phyloP scores from a whole-genome alignment of 139 green algal species.

The Closterium sp. region DNA sequence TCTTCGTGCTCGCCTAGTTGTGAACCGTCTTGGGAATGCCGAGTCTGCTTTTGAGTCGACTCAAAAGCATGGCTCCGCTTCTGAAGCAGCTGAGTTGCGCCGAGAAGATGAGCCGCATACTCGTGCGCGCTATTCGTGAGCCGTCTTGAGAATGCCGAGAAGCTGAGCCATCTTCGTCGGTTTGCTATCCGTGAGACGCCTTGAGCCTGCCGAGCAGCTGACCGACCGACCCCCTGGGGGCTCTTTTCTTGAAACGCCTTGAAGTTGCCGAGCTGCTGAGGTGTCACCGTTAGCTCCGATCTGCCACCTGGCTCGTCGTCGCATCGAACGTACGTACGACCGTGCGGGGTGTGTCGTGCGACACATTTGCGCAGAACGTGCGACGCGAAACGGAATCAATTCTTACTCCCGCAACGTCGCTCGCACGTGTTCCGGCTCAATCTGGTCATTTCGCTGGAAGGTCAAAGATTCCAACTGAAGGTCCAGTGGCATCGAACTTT shows the following conservation, averaged over 20 bases:
- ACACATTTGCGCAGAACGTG: background rate
- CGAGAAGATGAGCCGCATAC: no score
- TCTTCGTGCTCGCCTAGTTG: background rate
- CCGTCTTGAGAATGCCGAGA: background rate
- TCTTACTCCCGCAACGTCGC: background rate
- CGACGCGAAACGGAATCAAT: background rate
- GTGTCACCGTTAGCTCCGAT: background rate
- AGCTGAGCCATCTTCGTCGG: background rate
- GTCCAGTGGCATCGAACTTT: background rate
- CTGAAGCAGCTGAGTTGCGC: no score
- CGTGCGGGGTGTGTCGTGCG: background rate
- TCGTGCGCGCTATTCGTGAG: background rate
- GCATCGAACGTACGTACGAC: background rate
- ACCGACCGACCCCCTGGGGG: no score
- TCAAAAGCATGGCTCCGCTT: no score
- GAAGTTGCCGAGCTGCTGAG: background rate
- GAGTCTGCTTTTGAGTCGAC: no score
- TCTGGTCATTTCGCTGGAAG: background rate
- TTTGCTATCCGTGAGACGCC: no score
- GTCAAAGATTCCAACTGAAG: background rate
- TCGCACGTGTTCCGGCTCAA: background rate
- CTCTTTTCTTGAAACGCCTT: background rate
- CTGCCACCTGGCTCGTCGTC: background rate
- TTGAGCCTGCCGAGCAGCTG: no score
- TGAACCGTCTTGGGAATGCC: background rate